Base-by-base conservation (phyloP, 495 filamentous ascomycete genomes). In the Pseudevernia furfuracea region DNA sequence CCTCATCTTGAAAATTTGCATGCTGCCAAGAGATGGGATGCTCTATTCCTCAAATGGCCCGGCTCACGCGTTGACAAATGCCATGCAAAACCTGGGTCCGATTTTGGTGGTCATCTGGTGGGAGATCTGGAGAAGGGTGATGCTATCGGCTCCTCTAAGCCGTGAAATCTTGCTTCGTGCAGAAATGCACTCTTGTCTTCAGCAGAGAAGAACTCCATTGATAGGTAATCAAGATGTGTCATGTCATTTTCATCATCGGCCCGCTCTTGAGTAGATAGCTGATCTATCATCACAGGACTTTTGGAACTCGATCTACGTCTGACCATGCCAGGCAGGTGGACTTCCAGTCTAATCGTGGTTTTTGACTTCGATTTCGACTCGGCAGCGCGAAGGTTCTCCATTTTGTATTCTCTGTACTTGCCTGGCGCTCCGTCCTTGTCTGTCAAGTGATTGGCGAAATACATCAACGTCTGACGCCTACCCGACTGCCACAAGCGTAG, bases 301-400 rank as follows among this genome's bases (percentile, higher is more conserved):
- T 67, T 64, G 14, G 66, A 67, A 37, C 52, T 63, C 32, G 61
- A 63, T n/a, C 46, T 37, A 2, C 64, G 64, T 43, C 61, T 61
- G 17, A 64, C 46, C 46, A 21, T 44, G 0, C 61, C 61, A 28
- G 66, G 61, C 25, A 64, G 21, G 52, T 67, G 53, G 32, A 61
- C 44, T 1, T 61, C 58, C 30, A 67, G 32, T 32, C 23, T 61
- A n/a, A 67, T 52, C 12, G 48, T 52, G 38, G 49, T 67, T 49
- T 64, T 61, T 34, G 66, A 60, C 46, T 64, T 67, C 21, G 66
- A 60, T 38, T 64, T 67, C 21, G 59, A 62, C 23, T 67, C 66
- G 5, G 60, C 30, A 21, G 66, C 46, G 37, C 46, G 57, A 60
- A 67, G 59, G 14, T 60, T 55, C 12, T 63, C 61, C 66, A 67